phyloP scores from a whole-genome alignment of 2,329 filamentous ascomycete genomes.

The Aspergillus ibericus region DNA sequence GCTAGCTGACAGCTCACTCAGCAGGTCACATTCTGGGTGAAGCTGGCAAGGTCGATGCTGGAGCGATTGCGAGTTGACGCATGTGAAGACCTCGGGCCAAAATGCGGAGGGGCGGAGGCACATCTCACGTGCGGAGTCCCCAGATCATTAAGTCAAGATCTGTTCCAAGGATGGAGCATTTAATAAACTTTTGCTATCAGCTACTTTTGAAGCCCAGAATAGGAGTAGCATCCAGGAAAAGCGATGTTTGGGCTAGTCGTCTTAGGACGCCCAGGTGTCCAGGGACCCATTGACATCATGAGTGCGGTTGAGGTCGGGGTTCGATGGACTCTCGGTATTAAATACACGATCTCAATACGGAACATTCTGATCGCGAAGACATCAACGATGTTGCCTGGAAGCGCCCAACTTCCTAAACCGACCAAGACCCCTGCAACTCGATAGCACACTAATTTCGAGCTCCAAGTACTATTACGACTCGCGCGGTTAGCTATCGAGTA shows the following conservation, averaged over 20 bases:
- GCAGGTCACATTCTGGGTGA: conserved; percentile 15
- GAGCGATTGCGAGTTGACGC: conserved; percentile 7
- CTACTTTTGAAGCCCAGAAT: not conserved
- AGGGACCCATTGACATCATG: not conserved
- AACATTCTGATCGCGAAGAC: too few relatives aligned
- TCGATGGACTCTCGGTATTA: too few relatives aligned
- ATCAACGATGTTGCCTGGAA: not conserved
- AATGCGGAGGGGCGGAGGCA: conserved; percentile 13
- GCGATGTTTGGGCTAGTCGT: not conserved
- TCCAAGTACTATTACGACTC: not conserved
- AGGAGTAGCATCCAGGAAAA: not conserved
- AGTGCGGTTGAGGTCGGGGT: not conserved
- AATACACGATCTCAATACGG: too few relatives aligned
- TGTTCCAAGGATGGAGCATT: too few relatives aligned
- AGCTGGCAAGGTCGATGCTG: conserved; percentile 8
- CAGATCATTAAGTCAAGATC: conserved; percentile 5
- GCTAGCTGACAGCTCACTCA: conserved; percentile 5
- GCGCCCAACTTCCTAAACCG: conserved; percentile 3
- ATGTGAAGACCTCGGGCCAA: conserved; percentile 29
- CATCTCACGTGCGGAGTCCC: conserved; percentile 24
- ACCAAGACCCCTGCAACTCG: not conserved
- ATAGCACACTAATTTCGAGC: not conserved
- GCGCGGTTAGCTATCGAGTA: not conserved
- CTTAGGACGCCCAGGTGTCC: not conserved
- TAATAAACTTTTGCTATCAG: not conserved